Conservation (phyloP, 495 filamentous ascomycete genomes). For the Rhypophila decipiens region DNA sequence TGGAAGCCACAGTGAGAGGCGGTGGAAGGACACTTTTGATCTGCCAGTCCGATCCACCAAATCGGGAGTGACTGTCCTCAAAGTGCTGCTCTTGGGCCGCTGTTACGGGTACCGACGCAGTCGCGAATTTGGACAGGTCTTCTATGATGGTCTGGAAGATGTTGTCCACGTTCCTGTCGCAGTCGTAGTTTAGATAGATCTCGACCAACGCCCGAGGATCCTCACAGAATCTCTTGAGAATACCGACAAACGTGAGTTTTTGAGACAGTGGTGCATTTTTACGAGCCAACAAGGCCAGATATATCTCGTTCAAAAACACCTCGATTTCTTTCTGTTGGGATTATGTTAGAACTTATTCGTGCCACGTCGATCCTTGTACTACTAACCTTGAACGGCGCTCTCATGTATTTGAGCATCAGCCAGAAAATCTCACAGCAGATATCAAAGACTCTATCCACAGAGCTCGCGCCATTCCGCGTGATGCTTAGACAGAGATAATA, state of each 20-base stretch:
- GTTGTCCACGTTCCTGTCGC: conserved; percentile 89
- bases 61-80: conserved; percentile 66
- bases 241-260: conserved; percentile 83
- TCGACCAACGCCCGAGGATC: conserved; percentile 90
- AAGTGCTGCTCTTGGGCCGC: conserved; percentile 75
- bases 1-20: conserved; percentile 70
- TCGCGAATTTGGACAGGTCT: conserved; percentile 79
- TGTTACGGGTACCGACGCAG: conserved; percentile 65
- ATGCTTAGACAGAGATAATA: conserved; percentile 92
- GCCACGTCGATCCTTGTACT: neutral
- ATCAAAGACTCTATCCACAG: conserved; percentile 85
- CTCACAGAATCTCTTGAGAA: conserved; percentile 74
- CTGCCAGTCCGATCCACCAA: conserved; percentile 66
- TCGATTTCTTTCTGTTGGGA: conserved; percentile 83
- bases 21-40: conserved; percentile 77
- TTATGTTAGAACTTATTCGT: conserved; percentile 5
- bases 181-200: conserved; percentile 98
- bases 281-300: conserved; percentile 86
- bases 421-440: conserved; percentile 97
- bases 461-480: conserved; percentile 90
- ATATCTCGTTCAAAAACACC: conserved; percentile 96
- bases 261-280: conserved; percentile 80
- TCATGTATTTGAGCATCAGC: conserved; percentile 90
- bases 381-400: conserved; percentile 82
- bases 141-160: conserved; percentile 95